These are phyloP conservation scores for Plasmodium inui DNA, from an alignment of 169 alveolate genomes.

Conservation along the genomic window DNA sequence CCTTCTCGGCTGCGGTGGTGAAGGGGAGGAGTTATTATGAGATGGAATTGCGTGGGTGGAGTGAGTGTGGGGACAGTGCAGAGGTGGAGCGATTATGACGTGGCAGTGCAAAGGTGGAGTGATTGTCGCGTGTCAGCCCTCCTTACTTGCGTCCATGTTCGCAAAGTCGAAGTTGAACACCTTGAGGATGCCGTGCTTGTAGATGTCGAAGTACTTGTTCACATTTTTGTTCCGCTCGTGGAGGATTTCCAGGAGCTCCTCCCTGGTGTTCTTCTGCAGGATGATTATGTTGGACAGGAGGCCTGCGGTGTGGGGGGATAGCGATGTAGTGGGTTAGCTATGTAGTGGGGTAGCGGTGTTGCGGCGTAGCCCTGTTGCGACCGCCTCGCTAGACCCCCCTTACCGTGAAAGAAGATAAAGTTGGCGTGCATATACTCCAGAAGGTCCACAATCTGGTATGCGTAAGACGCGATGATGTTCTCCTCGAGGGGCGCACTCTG, in stretches of 20 bases:
- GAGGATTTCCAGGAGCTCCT: constrained; percentile 48
- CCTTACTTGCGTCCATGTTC: constrained; percentile 60
- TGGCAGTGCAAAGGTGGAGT: not conserved
- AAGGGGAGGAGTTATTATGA: not conserved
- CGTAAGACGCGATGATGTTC: constrained; percentile 53
- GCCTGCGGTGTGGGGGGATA: not conserved
- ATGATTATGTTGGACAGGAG: constrained; percentile 35
- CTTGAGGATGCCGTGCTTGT: constrained; percentile 65
- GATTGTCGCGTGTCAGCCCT: not conserved
- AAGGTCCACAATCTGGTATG: constrained; percentile 55
- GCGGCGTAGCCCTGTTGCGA: not conserved
- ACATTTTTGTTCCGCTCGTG: constrained; percentile 45
- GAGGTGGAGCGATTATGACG: not conserved
- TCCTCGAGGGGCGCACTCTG: constrained; percentile 61
- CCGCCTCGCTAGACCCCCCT: not conserved
- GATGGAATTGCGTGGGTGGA: not conserved
- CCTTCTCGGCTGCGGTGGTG: constrained; percentile 38
- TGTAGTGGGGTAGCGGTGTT: not conserved
- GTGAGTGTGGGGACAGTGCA: not conserved
- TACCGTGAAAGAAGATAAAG: constrained; percentile 68
- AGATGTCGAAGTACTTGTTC: constrained; percentile 51
- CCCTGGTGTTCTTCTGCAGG: constrained; percentile 58
- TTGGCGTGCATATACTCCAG: constrained; percentile 68
- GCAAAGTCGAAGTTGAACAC: constrained; percentile 66
- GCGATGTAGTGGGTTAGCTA: not conserved